phyloP scores from a whole-genome alignment of 306 rosid species.

The Vicia villosa region DNA sequence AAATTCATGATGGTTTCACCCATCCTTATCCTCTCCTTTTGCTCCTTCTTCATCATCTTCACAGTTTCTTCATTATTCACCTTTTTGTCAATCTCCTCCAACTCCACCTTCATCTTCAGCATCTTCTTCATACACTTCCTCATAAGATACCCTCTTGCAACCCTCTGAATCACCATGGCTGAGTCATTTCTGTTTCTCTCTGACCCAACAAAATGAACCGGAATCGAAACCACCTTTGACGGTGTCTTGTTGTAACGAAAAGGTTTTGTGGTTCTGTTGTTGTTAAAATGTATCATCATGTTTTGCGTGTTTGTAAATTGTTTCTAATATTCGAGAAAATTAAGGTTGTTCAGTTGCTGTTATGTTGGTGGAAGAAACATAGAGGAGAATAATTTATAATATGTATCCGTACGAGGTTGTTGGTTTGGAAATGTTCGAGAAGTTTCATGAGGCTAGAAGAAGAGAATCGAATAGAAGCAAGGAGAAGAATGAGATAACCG shows the following conservation, averaged over 20 bases:
- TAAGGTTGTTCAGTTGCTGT: background rate
- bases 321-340: background rate
- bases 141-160: conserved; percentile 58
- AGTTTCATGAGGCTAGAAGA: conserved; percentile 29
- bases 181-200: conserved; percentile 35
- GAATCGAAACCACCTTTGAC: conserved; percentile 59
- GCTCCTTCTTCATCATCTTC: conserved; percentile 45
- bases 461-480: background rate
- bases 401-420: background rate
- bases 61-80: conserved; percentile 29
- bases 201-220: conserved; percentile 53
- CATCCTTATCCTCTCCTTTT: conserved; percentile 57
- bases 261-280: background rate
- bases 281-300: conserved; percentile 42
- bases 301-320: background rate
- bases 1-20: conserved; percentile 67
- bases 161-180: conserved; percentile 65
- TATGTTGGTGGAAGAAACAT: too few relatives aligned
- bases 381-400: conserved; percentile 3
- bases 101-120: conserved; percentile 44
- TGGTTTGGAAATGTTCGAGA: conserved; percentile 44
- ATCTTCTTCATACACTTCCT: conserved; percentile 65
- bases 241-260: conserved; percentile 33
- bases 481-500: background rate
- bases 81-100: conserved; percentile 48